Evolutionary conservation across 805 yeast species (phyloP).

Genomic region (Blastobotrys peoriensis): DNA sequence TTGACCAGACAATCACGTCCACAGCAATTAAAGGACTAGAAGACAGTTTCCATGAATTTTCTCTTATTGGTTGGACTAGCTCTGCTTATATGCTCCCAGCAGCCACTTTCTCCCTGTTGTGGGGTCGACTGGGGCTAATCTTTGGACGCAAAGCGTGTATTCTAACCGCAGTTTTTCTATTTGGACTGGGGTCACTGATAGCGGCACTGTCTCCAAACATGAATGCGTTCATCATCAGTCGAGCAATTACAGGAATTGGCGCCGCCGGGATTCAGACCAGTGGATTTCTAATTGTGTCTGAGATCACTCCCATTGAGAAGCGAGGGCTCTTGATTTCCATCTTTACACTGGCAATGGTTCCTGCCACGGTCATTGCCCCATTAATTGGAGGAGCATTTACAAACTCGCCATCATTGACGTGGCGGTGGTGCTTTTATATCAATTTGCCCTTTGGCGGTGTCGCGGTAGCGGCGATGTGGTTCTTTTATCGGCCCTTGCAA

Average conservation of each 20-base stretch:
- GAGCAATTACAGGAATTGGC: constrained; percentile 51
- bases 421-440: constrained; percentile 50
- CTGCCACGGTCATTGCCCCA: constrained; percentile 44
- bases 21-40: constrained; percentile 37
- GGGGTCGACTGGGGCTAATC: constrained; percentile 52
- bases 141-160: constrained; percentile 46
- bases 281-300: constrained; percentile 46
- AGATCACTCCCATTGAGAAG: constrained; percentile 19
- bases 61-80: constrained; percentile 53
- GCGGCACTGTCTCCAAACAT: constrained; percentile 42
- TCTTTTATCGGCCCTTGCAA: no score
- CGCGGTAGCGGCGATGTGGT: no score
- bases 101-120: constrained; percentile 50
- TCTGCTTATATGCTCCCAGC: constrained; percentile 46
- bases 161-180: constrained; percentile 41
- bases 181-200: constrained; percentile 55
- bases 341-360: constrained; percentile 1
- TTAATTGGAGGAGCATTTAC: constrained; percentile 46
- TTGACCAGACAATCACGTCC: constrained; percentile 50
- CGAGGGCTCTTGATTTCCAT: constrained; percentile 4
- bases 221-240: constrained; percentile 6
- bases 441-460: constrained; percentile 36
- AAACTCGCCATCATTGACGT: constrained; percentile 34
- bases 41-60: constrained; percentile 42
- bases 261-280: constrained; percentile 54